Evolutionary conservation across 2,329 filamentous ascomycete species (phyloP), one percentile per base, ranked within the genome.

Genomic region (Intubia oerlemansii): DNA sequence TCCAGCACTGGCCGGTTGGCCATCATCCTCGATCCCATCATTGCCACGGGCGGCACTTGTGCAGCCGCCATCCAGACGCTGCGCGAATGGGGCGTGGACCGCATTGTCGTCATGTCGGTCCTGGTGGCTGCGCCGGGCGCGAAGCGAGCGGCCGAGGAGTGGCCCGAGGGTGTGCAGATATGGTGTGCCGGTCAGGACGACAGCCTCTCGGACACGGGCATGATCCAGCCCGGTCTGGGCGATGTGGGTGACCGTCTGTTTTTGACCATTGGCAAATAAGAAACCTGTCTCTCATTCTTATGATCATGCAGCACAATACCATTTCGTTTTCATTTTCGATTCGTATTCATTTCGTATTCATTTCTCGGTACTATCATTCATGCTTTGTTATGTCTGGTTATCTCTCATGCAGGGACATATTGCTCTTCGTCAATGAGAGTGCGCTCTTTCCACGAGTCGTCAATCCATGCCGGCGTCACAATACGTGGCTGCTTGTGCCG

Each of bases 221-320:
- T 93, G 82, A 72, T 93, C 37, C 77, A 75, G 55, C 84, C 84
- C 1, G 85, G 85, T 0, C 44, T 93, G 37, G 85, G 84, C 2
- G 85, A 93, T 52, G 72, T 93, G 32, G 85, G 85, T 1, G 85
- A 95, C 52, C 59, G 85, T 28, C 49, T 95, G 50, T 93, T 85
- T 51, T 55, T 90, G 53, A 91, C 84, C 0, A 64, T 85, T 47
- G 84, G 82, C 14, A 92, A 91, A 49, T 90, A 45, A 31, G 32
- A 11, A 5, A 4, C n/a, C n/a, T n/a, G n/a, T 30, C 20, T 21
- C 19, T 15, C 9, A 24, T 21, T 11, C 9, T 10, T 7, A 20
- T 27, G n/a, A n/a, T 20, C 10, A 12, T 12, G 12, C 14, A 9
- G 7, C 16, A 9, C n/a, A 4, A 17, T 26, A 1, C 12, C 11